These are phyloP conservation scores for Cordia subcordata DNA, from an alignment of 257 asterid genomes.

Conservation along the genomic window DNA sequence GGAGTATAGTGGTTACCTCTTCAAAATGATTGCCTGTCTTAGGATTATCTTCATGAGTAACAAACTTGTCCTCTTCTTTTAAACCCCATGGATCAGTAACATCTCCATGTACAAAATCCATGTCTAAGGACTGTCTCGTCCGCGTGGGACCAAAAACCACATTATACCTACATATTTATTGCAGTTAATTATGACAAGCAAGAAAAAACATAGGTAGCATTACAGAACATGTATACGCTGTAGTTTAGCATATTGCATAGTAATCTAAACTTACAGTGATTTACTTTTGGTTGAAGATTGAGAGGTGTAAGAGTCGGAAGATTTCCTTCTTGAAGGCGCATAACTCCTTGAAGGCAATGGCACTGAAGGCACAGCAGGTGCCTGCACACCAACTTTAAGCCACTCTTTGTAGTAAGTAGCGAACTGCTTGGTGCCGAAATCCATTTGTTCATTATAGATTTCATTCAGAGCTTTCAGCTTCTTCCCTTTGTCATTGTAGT, in stretches of 20 bases:
- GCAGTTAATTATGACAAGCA: slow-evolving; percentile 1
- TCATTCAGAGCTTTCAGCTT: slow-evolving; percentile 39
- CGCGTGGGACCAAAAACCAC: slow-evolving; percentile 52
- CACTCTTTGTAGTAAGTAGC: slow-evolving; percentile 70
- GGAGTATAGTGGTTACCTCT: not conserved
- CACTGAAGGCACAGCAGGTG: slow-evolving; percentile 63
- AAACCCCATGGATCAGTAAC: slow-evolving; percentile 25
- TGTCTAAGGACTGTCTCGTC: slow-evolving; percentile 38
- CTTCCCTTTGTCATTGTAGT: slow-evolving; percentile 28
- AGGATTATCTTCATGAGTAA: slow-evolving; percentile 20
- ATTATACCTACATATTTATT: slow-evolving; percentile 33
- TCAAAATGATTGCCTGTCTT: not conserved
- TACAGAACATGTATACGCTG: not conserved
- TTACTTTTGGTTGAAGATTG: slow-evolving; percentile 33
- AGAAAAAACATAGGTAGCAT: not conserved
- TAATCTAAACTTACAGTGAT: slow-evolving; percentile 50
- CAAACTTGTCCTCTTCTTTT: slow-evolving; percentile 28
- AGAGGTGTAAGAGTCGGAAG: slow-evolving; percentile 42
- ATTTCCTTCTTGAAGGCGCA: slow-evolving; percentile 46
- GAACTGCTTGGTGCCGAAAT: slow-evolving; percentile 54
- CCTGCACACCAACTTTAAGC: slow-evolving; percentile 64
- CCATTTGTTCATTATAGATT: slow-evolving; percentile 50
- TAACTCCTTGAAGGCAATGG: slow-evolving; percentile 47
- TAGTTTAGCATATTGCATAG: not conserved
- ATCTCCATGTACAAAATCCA: slow-evolving; percentile 21